These are phyloP conservation scores for Suillus subluteus DNA, from an alignment of 768 basidiomycete genomes.

Conservation along the genomic window DNA sequence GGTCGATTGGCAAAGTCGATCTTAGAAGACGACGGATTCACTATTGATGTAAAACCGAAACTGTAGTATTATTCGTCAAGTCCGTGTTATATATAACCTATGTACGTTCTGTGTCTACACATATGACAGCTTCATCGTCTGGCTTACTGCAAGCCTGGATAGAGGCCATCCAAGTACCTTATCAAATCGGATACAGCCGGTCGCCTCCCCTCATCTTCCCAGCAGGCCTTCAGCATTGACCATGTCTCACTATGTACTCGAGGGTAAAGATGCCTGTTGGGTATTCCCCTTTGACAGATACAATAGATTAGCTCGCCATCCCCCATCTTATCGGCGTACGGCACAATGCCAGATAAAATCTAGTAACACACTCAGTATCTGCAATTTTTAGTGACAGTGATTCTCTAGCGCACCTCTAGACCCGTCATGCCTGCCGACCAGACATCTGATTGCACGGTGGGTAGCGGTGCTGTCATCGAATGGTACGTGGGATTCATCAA, in stretches of 20 bases:
- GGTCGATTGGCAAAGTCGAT: constrained; percentile 65
- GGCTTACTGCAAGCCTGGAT: not conserved
- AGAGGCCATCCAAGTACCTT: not conserved
- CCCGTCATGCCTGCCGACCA: constrained; percentile 43
- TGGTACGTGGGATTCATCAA: constrained; percentile 24
- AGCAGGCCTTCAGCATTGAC: not conserved
- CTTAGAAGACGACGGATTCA: constrained; percentile 56
- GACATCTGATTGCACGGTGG: constrained; percentile 34
- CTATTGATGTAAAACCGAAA: constrained; percentile 27
- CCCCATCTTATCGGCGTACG: not conserved
- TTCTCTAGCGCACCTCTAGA: constrained; percentile 32
- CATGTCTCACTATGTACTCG: not conserved
- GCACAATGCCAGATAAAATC: constrained; percentile 13
- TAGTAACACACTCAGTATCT: not conserved
- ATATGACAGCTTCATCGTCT: not conserved
- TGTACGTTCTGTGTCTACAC: not conserved
- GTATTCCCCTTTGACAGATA: not conserved
- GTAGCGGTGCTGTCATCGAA: constrained; percentile 18
- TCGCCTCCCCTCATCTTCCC: not conserved
- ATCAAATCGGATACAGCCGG: not conserved
- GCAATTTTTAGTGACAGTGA: not conserved
- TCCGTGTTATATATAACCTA: not conserved
- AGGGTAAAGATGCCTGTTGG: not conserved
- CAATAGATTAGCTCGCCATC: not conserved
- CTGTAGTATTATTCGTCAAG: constrained; percentile 22